phyloP scores from a whole-genome alignment of 192 early-diverging fungal species.

The Backusella mclennaniae region DNA sequence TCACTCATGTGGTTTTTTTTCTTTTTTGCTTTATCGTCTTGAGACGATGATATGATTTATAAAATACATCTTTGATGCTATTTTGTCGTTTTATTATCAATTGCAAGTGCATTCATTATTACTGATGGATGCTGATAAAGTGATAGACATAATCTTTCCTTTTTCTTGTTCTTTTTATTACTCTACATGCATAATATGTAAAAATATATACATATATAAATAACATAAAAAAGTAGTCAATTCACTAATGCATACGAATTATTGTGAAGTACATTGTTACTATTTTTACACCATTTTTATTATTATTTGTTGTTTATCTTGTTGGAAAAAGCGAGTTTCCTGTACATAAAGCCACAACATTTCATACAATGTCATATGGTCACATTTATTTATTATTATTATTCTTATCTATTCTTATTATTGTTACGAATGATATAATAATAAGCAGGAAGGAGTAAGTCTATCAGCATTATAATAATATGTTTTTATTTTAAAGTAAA shows the following conservation, averaged over 20 bases:
- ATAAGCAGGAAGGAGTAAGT: no score
- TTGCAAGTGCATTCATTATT: neutral
- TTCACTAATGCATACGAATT: neutral
- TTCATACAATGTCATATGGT: no score
- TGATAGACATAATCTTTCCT: neutral
- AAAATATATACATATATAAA: neutral
- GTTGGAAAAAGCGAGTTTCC: neutral
- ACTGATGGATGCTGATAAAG: neutral
- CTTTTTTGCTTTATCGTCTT: no score
- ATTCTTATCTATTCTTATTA: neutral
- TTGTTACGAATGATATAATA: no score
- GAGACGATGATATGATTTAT: neutral
- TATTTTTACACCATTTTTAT: neutral
- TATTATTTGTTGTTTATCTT: neutral
- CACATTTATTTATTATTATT: neutral
- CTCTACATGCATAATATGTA: neutral
- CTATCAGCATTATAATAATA: neutral
- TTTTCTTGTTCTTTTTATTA: neutral
- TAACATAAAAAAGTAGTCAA: neutral
- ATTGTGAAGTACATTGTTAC: neutral
- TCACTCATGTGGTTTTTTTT: neutral
- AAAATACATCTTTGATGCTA: neutral
- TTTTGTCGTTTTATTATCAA: neutral
- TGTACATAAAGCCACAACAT: neutral
- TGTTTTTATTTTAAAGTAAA: neutral